Evolutionary conservation across 1,139 yeast species (phyloP).

Genomic region (Sugiyamaella sp.): DNA sequence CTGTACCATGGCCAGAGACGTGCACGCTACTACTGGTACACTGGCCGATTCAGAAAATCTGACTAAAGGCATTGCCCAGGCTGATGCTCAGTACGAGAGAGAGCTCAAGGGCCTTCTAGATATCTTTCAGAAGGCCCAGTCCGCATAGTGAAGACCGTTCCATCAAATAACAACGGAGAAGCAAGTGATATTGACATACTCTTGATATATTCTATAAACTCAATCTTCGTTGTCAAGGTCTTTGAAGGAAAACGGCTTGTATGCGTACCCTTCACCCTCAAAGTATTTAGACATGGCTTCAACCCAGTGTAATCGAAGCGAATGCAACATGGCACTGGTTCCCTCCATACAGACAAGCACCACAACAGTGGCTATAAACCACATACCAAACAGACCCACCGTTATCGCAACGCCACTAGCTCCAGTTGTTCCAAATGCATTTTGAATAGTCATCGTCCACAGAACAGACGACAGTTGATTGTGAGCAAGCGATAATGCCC

Average conservation of each 20-base stretch:
- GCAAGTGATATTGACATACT: too few relatives aligned
- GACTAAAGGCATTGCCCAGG: conserved; percentile 18
- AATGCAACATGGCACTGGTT: conserved; percentile 97
- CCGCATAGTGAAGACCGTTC: not conserved
- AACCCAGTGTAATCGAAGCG: conserved; percentile 97
- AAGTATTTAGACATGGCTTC: conserved; percentile 99
- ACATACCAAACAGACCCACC: conserved; percentile 84
- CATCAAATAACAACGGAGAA: too few relatives aligned
- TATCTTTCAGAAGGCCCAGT: not conserved
- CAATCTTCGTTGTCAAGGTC: conserved; percentile 23
- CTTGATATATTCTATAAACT: not conserved
- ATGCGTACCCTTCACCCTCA: conserved; percentile 92
- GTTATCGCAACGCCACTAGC: conserved; percentile 68
- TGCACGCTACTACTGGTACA: conserved; percentile 22
- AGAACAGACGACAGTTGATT: conserved; percentile 92
- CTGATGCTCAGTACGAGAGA: conserved; percentile 19
- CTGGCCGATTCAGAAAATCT: conserved; percentile 13
- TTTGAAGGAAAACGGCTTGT: conserved; percentile 74
- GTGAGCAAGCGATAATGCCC: conserved; percentile 98
- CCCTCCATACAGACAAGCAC: conserved; percentile 98
- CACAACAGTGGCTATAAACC: conserved; percentile 90
- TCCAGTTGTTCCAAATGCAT: conserved; percentile 79
- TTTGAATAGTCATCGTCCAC: conserved; percentile 93
- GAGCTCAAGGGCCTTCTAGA: conserved; percentile 21
- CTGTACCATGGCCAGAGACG: conserved; percentile 25